Evolutionary conservation across 257 asterid species (phyloP).

Genomic region (Nemophila menziesii): DNA sequence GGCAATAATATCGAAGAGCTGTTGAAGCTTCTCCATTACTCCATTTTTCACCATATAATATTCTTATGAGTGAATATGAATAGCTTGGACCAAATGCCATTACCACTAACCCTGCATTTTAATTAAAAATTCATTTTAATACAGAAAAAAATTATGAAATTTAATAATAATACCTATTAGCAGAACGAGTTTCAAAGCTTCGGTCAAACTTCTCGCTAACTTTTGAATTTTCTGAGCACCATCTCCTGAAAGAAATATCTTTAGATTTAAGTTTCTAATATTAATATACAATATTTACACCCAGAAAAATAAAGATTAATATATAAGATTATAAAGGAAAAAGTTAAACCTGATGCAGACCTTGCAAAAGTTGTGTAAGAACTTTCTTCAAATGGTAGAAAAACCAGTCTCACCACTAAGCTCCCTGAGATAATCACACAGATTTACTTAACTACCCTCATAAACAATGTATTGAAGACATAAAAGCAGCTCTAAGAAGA

Average conservation of each 20-base stretch:
- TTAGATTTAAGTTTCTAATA: not conserved
- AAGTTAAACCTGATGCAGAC: constrained; percentile 84
- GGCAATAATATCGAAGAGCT: constrained; percentile 66
- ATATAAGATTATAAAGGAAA: constrained; percentile 3
- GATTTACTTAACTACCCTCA: constrained; percentile 12
- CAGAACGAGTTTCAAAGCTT: constrained; percentile 87
- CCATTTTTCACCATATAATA: constrained; percentile 88
- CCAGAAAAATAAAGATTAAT: too few relatives aligned
- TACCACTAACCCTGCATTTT: constrained; percentile 55
- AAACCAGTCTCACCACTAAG: constrained; percentile 89
- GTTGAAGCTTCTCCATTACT: constrained; percentile 97
- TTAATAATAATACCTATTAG: constrained; percentile 48
- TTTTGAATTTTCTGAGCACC: constrained; percentile 35
- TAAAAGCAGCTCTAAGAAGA: not conserved
- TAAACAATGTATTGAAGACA: constrained; percentile 3
- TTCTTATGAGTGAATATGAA: constrained; percentile 81
- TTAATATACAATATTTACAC: not conserved
- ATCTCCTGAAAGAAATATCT: constrained; percentile 37
- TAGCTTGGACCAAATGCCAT: constrained; percentile 93
- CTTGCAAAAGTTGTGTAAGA: constrained; percentile 88
- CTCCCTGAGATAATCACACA: constrained; percentile 66
- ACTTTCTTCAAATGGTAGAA: constrained; percentile 97
- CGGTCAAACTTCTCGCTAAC: constrained; percentile 55
- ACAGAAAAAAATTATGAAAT: not conserved
- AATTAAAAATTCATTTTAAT: too few relatives aligned